Percentiles rank a stretch among this genome's conserved stretches.
phyloP scores from a whole-genome alignment of 169 alveolate genomes.

The Plasmodium gonderi region DNA sequence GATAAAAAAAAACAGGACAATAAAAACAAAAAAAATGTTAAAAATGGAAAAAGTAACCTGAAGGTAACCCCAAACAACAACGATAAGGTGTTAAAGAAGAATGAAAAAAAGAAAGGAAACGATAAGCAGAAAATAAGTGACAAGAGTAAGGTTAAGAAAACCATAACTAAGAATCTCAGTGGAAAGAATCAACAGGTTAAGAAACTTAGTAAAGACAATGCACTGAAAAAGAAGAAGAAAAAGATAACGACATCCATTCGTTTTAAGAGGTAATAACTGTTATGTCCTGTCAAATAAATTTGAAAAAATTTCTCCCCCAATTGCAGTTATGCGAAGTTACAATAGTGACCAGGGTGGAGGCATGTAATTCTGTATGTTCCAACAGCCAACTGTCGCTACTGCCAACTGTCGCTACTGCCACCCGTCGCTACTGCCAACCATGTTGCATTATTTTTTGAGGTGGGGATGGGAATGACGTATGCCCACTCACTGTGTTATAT shows the following conservation, averaged over 20 bases:
- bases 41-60: background rate
- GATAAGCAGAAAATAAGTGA: background rate
- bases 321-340: too few species aligned
- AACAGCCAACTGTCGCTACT: too few species aligned
- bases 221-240: slow-evolving; percentile 1
- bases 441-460: too few species aligned
- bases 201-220: background rate
- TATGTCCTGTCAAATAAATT: too few species aligned
- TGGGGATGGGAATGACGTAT: too few species aligned
- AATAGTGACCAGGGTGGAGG: too few species aligned
- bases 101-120: slow-evolving; percentile 8
- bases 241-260: slow-evolving; percentile 30
- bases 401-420: too few species aligned
- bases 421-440: too few species aligned
- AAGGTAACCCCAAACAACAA: background rate
- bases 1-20: slow-evolving; percentile 11
- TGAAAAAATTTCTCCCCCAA: too few species aligned
- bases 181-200: slow-evolving; percentile 11
- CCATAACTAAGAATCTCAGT: background rate
- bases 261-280: slow-evolving; percentile 25
- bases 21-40: slow-evolving; percentile 1
- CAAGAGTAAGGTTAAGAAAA: slow-evolving; percentile 20
- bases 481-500: too few species aligned
- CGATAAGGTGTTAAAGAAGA: background rate
- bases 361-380: too few species aligned